Percentiles rank a stretch among this genome's conserved stretches.
These are phyloP conservation scores for Trametes sanguinea DNA, from an alignment of 768 basidiomycete species.

Conservation along the genomic window DNA sequence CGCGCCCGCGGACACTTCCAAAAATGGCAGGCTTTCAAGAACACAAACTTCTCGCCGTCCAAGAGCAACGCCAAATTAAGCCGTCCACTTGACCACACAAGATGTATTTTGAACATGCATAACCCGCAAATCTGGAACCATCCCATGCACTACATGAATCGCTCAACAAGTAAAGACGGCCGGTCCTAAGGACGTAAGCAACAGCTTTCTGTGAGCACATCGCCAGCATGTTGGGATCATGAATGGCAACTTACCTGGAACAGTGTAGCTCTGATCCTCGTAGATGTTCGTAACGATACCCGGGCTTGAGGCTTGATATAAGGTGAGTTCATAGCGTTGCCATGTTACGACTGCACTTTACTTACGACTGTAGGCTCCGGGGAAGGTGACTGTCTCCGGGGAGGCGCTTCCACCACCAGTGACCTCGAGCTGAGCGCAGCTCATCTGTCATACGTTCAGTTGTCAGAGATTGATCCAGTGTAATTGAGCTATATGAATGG, in stretches of 20 bases:
- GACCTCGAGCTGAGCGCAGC: constrained; percentile 40
- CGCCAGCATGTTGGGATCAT: background rate
- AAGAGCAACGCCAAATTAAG: background rate
- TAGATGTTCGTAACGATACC: constrained; percentile 38
- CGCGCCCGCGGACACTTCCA: background rate
- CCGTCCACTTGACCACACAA: no score
- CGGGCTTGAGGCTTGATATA: constrained; percentile 31
- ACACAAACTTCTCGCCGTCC: background rate
- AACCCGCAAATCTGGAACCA: no score
- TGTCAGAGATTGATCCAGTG: background rate
- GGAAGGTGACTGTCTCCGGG: constrained; percentile 38
- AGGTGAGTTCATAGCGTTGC: background rate
- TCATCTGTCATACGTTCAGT: constrained; percentile 28
- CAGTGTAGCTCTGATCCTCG: constrained; percentile 29
- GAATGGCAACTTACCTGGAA: constrained; percentile 26
- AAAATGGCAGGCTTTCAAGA: constrained; percentile 8
- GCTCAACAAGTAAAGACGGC: constrained; percentile 19
- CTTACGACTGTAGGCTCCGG: constrained; percentile 38
- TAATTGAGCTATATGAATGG: background rate
- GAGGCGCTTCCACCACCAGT: constrained; percentile 34
- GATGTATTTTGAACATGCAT: no score
- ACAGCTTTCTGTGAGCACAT: background rate
- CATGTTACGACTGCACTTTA: background rate
- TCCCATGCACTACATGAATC: background rate
- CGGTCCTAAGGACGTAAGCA: background rate